phyloP scores from a whole-genome alignment of 345 rosid genomes.

The Eucalyptus decipiens region DNA sequence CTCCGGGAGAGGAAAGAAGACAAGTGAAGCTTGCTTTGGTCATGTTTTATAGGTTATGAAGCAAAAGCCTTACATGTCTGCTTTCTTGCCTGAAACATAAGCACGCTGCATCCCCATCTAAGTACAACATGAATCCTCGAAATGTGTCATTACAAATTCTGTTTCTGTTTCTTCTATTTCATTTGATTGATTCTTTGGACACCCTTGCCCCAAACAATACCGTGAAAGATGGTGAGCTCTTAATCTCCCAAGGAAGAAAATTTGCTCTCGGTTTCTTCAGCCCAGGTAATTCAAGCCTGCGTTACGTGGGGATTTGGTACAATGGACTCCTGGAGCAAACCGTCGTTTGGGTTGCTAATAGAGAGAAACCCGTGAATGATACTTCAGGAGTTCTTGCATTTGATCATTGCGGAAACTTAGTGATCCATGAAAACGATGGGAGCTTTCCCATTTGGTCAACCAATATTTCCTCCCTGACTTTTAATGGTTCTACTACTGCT shows the following conservation, averaged over 20 bases:
- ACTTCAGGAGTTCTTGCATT: conserved; percentile 26
- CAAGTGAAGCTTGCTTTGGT: neutral
- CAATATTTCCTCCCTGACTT: conserved; percentile 2
- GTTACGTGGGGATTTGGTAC: conserved; percentile 72
- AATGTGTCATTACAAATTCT: neutral
- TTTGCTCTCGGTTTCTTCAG: conserved; percentile 54
- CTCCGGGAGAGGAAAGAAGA: neutral
- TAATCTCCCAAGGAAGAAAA: conserved; percentile 15
- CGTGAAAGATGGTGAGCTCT: conserved; percentile 27
- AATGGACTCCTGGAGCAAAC: conserved; percentile 19
- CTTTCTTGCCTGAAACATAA: neutral
- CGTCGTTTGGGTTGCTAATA: conserved; percentile 73
- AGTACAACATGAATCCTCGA: neutral
- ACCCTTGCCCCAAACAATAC: neutral
- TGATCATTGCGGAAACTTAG: conserved; percentile 27
- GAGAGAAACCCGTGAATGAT: conserved; percentile 35
- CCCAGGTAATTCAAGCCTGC: conserved; percentile 21
- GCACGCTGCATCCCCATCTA: neutral
- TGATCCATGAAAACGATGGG: conserved; percentile 4
- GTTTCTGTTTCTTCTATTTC: conserved; percentile 1
- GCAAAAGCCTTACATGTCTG: neutral
- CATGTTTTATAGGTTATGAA: neutral
- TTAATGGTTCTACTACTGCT: conserved; percentile 5
- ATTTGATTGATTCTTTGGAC: neutral
- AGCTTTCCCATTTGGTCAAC: conserved; percentile 41